These are phyloP conservation scores for Fomitopsis betulina DNA, from an alignment of 1,284 basidiomycete genomes.

Conservation along the genomic window DNA sequence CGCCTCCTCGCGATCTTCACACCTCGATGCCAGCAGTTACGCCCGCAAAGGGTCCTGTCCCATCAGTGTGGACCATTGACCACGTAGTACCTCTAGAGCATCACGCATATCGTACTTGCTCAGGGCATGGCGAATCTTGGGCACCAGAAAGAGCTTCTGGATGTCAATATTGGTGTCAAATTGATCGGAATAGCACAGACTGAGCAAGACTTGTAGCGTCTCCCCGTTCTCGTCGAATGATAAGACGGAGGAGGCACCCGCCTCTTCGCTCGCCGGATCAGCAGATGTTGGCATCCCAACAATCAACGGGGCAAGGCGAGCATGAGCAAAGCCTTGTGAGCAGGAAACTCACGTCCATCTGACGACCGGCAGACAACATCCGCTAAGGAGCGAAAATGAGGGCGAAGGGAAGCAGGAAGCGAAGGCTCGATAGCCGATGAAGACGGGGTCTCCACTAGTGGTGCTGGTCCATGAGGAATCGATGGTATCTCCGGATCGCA, in stretches of 20 bases:
- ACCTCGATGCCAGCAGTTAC: neutral
- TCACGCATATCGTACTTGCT: neutral
- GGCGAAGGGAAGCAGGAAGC: neutral
- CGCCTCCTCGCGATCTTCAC: neutral
- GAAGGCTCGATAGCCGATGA: neutral
- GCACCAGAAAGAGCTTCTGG: neutral
- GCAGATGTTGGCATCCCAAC: neutral
- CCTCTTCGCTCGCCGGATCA: neutral
- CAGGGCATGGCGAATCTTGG: neutral
- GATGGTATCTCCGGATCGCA: neutral
- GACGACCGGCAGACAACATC: conserved; percentile 7
- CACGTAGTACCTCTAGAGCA: neutral
- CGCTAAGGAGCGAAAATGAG: neutral
- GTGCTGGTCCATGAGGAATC: neutral
- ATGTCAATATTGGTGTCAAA: neutral
- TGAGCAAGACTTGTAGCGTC: neutral
- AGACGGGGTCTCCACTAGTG: neutral
- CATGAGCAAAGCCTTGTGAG: conserved; percentile 3
- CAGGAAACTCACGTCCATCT: conserved; percentile 5
- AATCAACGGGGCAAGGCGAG: neutral
- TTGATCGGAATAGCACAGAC: neutral
- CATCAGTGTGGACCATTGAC: neutral
- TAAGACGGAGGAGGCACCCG: neutral
- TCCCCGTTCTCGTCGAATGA: neutral
- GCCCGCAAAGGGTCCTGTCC: neutral